Percentiles rank a stretch among this genome's conserved stretches.
Conservation (phyloP, 2,329 filamentous ascomycete genomes). For the Sporothrix mexicana region DNA sequence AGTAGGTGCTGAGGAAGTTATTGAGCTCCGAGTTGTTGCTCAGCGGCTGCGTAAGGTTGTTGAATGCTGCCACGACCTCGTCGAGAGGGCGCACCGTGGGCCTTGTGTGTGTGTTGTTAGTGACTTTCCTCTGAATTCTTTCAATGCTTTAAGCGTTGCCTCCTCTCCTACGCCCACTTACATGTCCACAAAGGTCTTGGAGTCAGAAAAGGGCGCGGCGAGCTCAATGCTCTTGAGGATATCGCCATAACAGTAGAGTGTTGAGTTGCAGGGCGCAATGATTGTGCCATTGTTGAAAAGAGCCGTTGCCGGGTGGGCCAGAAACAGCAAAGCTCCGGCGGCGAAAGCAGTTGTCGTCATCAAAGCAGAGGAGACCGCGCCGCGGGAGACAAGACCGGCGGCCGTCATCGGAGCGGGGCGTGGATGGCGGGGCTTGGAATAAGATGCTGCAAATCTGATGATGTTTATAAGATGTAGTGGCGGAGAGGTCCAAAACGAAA, state of each 20-base stretch:
- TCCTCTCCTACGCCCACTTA: conserved; percentile 44
- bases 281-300: conserved; percentile 66
- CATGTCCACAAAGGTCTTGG: conserved; percentile 75
- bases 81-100: conserved; percentile 64
- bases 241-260: conserved; percentile 70
- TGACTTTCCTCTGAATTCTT: background rate
- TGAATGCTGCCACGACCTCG: conserved; percentile 66
- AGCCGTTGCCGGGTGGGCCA: conserved; percentile 45
- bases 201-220: conserved; percentile 68
- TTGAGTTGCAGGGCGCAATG: conserved; percentile 69
- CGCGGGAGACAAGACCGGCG: conserved; percentile 17
- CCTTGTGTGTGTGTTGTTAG: conserved; percentile 44
- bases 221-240: conserved; percentile 67
- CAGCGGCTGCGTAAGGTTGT: conserved; percentile 64
- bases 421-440: background rate
- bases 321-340: conserved; percentile 31
- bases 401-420: conserved; percentile 26
- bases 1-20: conserved; percentile 66
- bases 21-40: conserved; percentile 67
- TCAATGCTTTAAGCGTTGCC: background rate
- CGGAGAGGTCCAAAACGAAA: background rate
- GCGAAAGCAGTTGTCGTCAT: conserved; percentile 40
- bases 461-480: conserved; percentile 13
- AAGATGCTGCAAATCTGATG: conserved; percentile 23
- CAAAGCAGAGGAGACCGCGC: conserved; percentile 4